Evolutionary conservation across 345 rosid genomes (phyloP).

Genomic region (Leavenworthia alabamica): DNA sequence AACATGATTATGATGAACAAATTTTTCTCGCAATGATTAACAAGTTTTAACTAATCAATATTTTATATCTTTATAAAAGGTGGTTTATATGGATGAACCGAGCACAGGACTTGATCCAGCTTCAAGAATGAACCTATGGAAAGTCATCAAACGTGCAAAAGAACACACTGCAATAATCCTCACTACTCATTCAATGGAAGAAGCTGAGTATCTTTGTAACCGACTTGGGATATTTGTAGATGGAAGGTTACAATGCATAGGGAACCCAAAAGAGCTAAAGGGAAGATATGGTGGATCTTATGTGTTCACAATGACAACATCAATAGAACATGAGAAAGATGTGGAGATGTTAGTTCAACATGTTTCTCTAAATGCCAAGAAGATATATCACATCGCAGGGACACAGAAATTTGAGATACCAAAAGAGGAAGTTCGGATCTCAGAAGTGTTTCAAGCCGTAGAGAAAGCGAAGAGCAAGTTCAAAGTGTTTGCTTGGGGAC

Average conservation of each 20-base stretch:
- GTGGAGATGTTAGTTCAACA: slow-evolving; percentile 54
- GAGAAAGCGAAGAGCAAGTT: slow-evolving; percentile 64
- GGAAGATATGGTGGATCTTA: slow-evolving; percentile 80
- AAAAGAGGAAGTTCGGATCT: slow-evolving; percentile 54
- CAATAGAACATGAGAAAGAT: slow-evolving; percentile 48
- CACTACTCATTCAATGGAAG: slow-evolving; percentile 95
- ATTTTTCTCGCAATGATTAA: too few species aligned
- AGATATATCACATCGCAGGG: slow-evolving; percentile 66
- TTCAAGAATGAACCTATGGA: slow-evolving; percentile 82
- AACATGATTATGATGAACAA: too few species aligned
- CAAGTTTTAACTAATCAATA: background rate
- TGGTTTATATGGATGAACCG: slow-evolving; percentile 95
- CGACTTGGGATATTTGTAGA: slow-evolving; percentile 77
- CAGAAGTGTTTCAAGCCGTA: slow-evolving; percentile 61
- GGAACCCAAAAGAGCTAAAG: slow-evolving; percentile 81
- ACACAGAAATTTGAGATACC: slow-evolving; percentile 93
- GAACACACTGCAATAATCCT: slow-evolving; percentile 69
- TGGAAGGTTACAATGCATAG: slow-evolving; percentile 87
- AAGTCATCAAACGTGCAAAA: slow-evolving; percentile 72
- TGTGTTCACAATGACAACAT: slow-evolving; percentile 76
- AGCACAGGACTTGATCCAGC: slow-evolving; percentile 97
- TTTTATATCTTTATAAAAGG: slow-evolving; percentile 35
- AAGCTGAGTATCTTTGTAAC: slow-evolving; percentile 86
- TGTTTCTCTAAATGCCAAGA: slow-evolving; percentile 54
- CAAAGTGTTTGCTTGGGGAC: slow-evolving; percentile 74